phyloP scores from a whole-genome alignment of 2,329 filamentous ascomycete species.

The Talaromyces sp. region DNA sequence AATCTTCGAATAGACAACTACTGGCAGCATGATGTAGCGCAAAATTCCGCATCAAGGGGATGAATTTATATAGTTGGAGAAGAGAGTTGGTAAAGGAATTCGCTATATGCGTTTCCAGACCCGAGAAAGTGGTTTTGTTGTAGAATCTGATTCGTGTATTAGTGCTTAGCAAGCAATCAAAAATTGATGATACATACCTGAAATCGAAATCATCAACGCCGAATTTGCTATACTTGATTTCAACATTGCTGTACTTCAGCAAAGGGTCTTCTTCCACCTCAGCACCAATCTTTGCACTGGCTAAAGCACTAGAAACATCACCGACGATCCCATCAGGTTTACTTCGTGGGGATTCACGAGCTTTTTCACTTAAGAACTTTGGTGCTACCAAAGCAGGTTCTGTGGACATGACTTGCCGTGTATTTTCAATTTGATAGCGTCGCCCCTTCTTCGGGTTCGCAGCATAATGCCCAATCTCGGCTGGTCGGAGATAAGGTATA shows the following conservation, averaged over 20 bases:
- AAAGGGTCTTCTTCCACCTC: slow-evolving; percentile 77
- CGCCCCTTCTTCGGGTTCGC: slow-evolving; percentile 68
- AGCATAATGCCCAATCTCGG: slow-evolving; percentile 74
- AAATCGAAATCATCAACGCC: slow-evolving; percentile 99
- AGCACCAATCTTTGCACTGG: slow-evolving; percentile 65
- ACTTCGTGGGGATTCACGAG: slow-evolving; percentile 57
- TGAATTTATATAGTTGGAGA: slow-evolving; percentile 87
- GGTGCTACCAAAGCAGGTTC: slow-evolving; percentile 67
- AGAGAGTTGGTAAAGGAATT: slow-evolving; percentile 96
- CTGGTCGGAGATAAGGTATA: slow-evolving; percentile 63
- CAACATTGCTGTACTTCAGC: slow-evolving; percentile 84
- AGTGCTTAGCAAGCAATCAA: not conserved
- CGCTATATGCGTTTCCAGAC: slow-evolving; percentile 90
- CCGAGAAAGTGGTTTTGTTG: slow-evolving; percentile 88
- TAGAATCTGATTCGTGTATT: slow-evolving; percentile 63
- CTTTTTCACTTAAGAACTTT: slow-evolving; percentile 93
- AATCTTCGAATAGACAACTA: slow-evolving; percentile 75
- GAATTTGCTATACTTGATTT: slow-evolving; percentile 99
- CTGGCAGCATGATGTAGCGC: slow-evolving; percentile 85
- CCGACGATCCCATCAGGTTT: slow-evolving; percentile 37
- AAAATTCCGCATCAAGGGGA: slow-evolving; percentile 79
- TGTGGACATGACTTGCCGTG: slow-evolving; percentile 59
- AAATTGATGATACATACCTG: slow-evolving; percentile 66
- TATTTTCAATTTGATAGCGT: slow-evolving; percentile 80
- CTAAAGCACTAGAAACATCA: slow-evolving; percentile 63